A percentile compares a stretch with the other conserved stretches of the same genome.
Conservation (phyloP, 352 stramenopile genomes). For the Pythium aquatile region DNA sequence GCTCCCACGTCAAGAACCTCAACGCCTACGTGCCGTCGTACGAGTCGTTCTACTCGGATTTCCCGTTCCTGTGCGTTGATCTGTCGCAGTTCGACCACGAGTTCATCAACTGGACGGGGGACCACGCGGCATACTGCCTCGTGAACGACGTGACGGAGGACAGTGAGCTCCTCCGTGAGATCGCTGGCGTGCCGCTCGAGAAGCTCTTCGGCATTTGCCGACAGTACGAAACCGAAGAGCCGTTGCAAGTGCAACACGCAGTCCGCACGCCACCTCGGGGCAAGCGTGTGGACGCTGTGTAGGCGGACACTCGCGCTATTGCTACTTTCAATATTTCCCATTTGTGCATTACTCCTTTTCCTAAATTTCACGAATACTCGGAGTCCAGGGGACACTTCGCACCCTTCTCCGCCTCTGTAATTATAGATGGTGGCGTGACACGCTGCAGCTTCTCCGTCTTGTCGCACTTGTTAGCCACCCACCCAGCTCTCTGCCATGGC, state of each 20-base stretch:
- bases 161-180: conserved; percentile 35
- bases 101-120: conserved; percentile 57
- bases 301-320: neutral
- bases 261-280: conserved; percentile 13
- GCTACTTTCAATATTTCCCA: neutral
- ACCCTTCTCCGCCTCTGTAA: neutral
- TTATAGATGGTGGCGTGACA: conserved; percentile 4
- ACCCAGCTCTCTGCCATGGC: neutral
- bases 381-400: no score
- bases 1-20: conserved; percentile 45
- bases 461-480: neutral
- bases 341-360: neutral
- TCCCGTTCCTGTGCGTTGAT: conserved; percentile 61
- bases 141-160: conserved; percentile 64
- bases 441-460: neutral
- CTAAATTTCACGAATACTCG: neutral
- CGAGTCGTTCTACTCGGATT: conserved; percentile 71
- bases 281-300: conserved; percentile 1
- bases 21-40: conserved; percentile 61
- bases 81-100: conserved; percentile 48
- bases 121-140: conserved; percentile 56
- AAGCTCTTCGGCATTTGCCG: conserved; percentile 65
- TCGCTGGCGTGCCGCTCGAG: conserved; percentile 41
- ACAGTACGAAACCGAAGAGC: conserved; percentile 38
- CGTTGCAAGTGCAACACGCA: conserved; percentile 2